Base-by-base conservation (phyloP, 768 basidiomycete species). In the Boletus subcaerulescens region DNA sequence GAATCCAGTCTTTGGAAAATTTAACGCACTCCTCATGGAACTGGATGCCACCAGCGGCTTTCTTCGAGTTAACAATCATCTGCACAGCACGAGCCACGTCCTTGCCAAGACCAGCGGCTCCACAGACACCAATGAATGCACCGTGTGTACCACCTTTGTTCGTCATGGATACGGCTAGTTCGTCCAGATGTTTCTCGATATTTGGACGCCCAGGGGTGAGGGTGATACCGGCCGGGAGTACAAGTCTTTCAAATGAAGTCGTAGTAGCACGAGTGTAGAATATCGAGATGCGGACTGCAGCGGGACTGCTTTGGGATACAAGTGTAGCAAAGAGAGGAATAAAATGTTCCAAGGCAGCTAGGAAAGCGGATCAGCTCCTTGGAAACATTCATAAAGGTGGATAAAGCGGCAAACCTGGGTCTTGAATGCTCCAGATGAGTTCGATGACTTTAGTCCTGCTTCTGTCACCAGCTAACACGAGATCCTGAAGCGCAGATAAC, bases 371-470 rank as follows among this genome's bases (percentile, higher is more conserved):
- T 64, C 42, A 59, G 14, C 22, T 29, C 31, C 39, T 26, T 12
- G 32, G 3, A 29, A 48, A 31, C 20, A 29, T 2, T 50, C 29
- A 35, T 10, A 18, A 32, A 24, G 20, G 9, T n/a, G 12, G 4
- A 15, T 22, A 39, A 39, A 50, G 50, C 59, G 17, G 61, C 77
- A 17, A 67, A 81, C 77, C 70, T 50, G 76, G 77, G 72, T 82
- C 79, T 35, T 74, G 75, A 11, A 87, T 75, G 11, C 77, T 71
- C 91, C 91, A 93, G 6, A 89, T 72, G 31, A 93, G 71, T 49
- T 87, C 83, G 57, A 91, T 79, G 10, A 76, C 65, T 57, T 83
- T 80, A 15, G 81, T 74, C 45, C 83, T 76, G 48, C 81, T 80
- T 32, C 72, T 70, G 11, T 82, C 80, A 14, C 69, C 68, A 1